These are phyloP conservation scores for Quillaja saponaria DNA, from an alignment of 306 rosid species.

Conservation along the genomic window DNA sequence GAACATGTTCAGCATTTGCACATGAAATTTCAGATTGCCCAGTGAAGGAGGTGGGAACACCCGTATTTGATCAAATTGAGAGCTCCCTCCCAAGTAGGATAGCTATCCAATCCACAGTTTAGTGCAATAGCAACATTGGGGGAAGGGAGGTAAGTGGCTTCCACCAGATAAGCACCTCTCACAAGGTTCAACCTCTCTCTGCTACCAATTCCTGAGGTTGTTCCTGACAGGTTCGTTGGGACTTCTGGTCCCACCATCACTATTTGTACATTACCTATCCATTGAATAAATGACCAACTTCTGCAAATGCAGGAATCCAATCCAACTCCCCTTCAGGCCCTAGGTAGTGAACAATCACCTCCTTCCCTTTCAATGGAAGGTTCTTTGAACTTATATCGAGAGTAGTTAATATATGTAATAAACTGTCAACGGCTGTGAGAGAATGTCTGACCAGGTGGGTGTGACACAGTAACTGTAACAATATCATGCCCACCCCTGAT, in stretches of 20 bases:
- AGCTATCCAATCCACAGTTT: conserved; percentile 39
- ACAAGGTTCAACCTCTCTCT: conserved; percentile 46
- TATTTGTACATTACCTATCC: conserved; percentile 55
- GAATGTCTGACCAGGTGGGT: conserved; percentile 57
- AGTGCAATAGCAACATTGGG: conserved; percentile 39
- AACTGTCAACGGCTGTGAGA: conserved; percentile 60
- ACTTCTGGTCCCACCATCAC: conserved; percentile 55
- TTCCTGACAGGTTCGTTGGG: conserved; percentile 42
- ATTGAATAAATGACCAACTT: conserved; percentile 61
- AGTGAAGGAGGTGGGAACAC: conserved; percentile 41
- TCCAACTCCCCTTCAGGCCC: conserved; percentile 74
- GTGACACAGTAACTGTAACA: conserved; percentile 49
- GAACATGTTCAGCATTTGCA: conserved; percentile 38
- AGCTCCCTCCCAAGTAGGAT: conserved; percentile 42
- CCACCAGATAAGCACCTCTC: conserved; percentile 47
- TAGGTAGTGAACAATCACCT: conserved; percentile 60
- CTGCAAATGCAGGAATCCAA: conserved; percentile 67
- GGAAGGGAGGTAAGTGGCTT: conserved; percentile 42
- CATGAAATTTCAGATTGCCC: conserved; percentile 43
- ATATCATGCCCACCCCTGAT: conserved; percentile 38
- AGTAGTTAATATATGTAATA: conserved; percentile 56
- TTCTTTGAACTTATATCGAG: conserved; percentile 60
- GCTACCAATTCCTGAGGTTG: conserved; percentile 46
- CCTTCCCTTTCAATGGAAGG: conserved; percentile 57
- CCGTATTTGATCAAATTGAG: conserved; percentile 39